These are phyloP conservation scores for Stemphylium beticola DNA, from an alignment of 2,329 filamentous ascomycete species.

Conservation along the genomic window DNA sequence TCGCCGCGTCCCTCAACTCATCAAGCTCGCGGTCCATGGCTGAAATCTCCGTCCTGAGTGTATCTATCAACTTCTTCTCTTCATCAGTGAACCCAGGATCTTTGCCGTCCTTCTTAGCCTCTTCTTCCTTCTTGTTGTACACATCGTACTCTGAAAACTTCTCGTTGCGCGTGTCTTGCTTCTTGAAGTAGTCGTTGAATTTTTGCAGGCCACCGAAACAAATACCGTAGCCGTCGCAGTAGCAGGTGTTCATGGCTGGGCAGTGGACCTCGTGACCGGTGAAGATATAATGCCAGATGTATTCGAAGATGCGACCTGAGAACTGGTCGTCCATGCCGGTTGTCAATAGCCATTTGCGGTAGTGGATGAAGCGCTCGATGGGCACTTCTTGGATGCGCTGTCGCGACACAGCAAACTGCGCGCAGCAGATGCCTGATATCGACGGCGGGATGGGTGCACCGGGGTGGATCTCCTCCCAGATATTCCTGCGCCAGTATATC, in stretches of 20 bases:
- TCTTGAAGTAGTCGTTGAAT: slow-evolving; percentile 58
- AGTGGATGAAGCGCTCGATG: slow-evolving; percentile 58
- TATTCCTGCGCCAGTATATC: slow-evolving; percentile 40
- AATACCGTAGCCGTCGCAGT: slow-evolving; percentile 69
- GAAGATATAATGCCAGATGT: slow-evolving; percentile 52
- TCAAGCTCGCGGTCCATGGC: slow-evolving; percentile 40
- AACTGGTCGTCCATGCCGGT: slow-evolving; percentile 48
- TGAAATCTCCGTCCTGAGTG: slow-evolving; percentile 28
- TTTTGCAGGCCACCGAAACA: slow-evolving; percentile 62
- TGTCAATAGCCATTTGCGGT: slow-evolving; percentile 60
- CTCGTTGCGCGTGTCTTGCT: slow-evolving; percentile 51
- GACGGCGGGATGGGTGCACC: slow-evolving; percentile 47
- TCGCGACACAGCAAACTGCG: slow-evolving; percentile 61
- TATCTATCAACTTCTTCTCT: slow-evolving; percentile 26
- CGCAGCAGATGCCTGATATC: slow-evolving; percentile 59
- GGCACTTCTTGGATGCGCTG: slow-evolving; percentile 57
- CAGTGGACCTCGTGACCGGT: slow-evolving; percentile 49
- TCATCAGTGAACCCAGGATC: slow-evolving; percentile 27
- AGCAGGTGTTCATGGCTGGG: slow-evolving; percentile 54
- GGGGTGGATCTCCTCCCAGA: slow-evolving; percentile 52
- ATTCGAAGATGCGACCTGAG: slow-evolving; percentile 49
- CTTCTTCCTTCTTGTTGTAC: slow-evolving; percentile 48
- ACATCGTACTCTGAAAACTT: slow-evolving; percentile 49
- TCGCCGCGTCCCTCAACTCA: slow-evolving; percentile 36
- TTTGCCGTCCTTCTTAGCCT: slow-evolving; percentile 40